Conservation (phyloP, 2,329 filamentous ascomycete species). For the Teratosphaeria pseudoeucalypti region DNA sequence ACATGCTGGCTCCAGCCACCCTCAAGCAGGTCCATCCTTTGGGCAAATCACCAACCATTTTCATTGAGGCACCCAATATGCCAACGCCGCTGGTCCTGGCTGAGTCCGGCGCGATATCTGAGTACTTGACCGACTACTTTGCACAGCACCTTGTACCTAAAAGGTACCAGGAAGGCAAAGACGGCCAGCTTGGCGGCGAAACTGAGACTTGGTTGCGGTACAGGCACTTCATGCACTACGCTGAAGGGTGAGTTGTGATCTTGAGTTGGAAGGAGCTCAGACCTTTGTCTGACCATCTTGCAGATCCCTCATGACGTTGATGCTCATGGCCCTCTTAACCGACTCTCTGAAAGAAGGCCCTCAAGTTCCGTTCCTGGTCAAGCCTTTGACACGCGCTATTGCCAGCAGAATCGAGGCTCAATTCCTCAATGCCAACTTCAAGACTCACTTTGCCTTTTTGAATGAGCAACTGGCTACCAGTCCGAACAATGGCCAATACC, state of each 20-base stretch:
- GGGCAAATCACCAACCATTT: slow-evolving; percentile 75
- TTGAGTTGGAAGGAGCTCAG: background rate
- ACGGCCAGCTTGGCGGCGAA: slow-evolving; percentile 47
- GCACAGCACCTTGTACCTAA: slow-evolving; percentile 42
- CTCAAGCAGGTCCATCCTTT: slow-evolving; percentile 71
- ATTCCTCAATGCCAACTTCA: slow-evolving; percentile 39
- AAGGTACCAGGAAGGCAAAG: slow-evolving; percentile 43
- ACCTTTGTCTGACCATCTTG: slow-evolving; percentile 13
- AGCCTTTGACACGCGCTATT: slow-evolving; percentile 49
- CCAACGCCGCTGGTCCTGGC: slow-evolving; percentile 54
- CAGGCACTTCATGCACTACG: slow-evolving; percentile 68
- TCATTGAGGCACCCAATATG: slow-evolving; percentile 42
- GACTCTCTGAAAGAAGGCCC: slow-evolving; percentile 34
- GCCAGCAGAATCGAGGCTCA: slow-evolving; percentile 36
- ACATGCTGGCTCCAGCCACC: slow-evolving; percentile 62
- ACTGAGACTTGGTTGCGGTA: slow-evolving; percentile 51
- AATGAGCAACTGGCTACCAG: slow-evolving; percentile 39
- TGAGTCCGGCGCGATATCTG: slow-evolving; percentile 70
- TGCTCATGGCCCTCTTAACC: background rate
- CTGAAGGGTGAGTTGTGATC: slow-evolving; percentile 53
- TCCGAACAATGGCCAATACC: slow-evolving; percentile 39
- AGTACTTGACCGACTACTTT: slow-evolving; percentile 69
- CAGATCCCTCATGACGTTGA: background rate
- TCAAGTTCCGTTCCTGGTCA: slow-evolving; percentile 56
- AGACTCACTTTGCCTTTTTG: slow-evolving; percentile 41